phyloP scores from a whole-genome alignment of 164 flowering plant genomes.

The Buxus sempervirens region DNA sequence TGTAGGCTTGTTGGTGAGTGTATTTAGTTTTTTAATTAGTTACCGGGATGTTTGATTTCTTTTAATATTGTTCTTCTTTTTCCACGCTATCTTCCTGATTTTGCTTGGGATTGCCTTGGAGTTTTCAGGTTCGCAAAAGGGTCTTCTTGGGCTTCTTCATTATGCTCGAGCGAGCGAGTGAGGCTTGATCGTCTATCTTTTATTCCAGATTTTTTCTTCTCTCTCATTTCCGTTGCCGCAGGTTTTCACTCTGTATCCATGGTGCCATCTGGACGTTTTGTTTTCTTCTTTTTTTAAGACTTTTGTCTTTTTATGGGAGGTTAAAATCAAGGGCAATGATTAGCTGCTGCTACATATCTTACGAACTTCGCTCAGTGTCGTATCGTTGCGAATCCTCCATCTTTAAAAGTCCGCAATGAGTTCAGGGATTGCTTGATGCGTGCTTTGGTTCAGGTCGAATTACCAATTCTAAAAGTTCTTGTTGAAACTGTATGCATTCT shows the following conservation, averaged over 20 bases:
- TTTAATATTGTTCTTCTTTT: no score
- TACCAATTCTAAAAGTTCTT: conserved; percentile 51
- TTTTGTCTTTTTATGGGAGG: conserved; percentile 27
- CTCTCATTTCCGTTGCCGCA: conserved; percentile 50
- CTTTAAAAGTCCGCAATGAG: conserved; percentile 31
- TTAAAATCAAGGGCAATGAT: conserved; percentile 41
- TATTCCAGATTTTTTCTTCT: conserved; percentile 45
- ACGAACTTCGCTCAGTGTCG: conserved; percentile 60
- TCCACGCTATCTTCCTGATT: no score
- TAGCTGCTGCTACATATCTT: conserved; percentile 73
- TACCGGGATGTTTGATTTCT: no score
- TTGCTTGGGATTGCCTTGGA: no score
- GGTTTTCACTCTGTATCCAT: conserved; percentile 26
- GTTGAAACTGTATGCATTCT: conserved; percentile 56
- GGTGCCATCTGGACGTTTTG: neutral
- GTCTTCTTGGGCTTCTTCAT: no score
- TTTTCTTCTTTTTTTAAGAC: neutral
- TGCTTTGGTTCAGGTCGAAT: conserved; percentile 58
- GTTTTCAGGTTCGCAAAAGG: no score
- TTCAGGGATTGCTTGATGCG: conserved; percentile 52
- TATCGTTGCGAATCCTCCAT: conserved; percentile 18
- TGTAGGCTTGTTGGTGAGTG: no score
- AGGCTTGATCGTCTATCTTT: conserved; percentile 65
- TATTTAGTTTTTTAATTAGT: no score
- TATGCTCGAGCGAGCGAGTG: no score